Conservation (phyloP, 2,329 filamentous ascomycete species). For the Magnaporthales sp. region DNA sequence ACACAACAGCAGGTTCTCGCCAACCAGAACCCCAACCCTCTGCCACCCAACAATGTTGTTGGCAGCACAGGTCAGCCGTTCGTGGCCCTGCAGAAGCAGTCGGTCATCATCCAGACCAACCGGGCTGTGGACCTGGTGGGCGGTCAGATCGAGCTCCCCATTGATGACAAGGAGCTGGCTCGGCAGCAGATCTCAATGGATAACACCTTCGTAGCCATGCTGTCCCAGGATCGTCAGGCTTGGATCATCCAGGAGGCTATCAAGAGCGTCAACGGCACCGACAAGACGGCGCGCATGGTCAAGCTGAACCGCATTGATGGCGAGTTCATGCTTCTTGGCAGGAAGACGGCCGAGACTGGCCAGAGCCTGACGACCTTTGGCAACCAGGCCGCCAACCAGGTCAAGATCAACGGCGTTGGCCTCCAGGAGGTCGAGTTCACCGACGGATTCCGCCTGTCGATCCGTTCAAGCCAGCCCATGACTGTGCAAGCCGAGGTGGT, state of each 20-base stretch:
- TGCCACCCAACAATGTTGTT: not conserved
- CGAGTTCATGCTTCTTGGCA: slow-evolving; percentile 5
- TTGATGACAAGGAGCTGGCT: not conserved
- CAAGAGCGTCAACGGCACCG: slow-evolving; percentile 5
- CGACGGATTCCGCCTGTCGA: slow-evolving; percentile 3
- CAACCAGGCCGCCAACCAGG: not conserved
- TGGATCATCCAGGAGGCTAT: slow-evolving; percentile 4
- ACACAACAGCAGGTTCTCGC: slow-evolving; percentile 1
- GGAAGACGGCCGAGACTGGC: slow-evolving; percentile 4
- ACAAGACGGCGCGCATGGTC: slow-evolving; percentile 5
- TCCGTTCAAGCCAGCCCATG: slow-evolving; percentile 5
- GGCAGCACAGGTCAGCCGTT: slow-evolving; percentile 4
- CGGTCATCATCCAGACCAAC: slow-evolving; percentile 4
- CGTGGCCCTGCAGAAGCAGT: not conserved
- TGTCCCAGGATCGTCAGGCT: slow-evolving; percentile 4
- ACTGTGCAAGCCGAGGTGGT: not conserved
- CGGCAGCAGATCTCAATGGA: not conserved
- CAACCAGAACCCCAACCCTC: slow-evolving; percentile 5
- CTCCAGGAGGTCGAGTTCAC: slow-evolving; percentile 6
- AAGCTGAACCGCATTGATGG: slow-evolving; percentile 4
- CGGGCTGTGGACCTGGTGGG: slow-evolving; percentile 1
- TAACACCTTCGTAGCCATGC: slow-evolving; percentile 4
- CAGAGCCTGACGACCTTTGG: slow-evolving; percentile 1
- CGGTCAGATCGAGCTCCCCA: slow-evolving; percentile 4
- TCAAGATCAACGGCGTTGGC: not conserved